Base-by-base conservation (phyloP, 208 protist genomes). In the Acanthamoeba castellanii region DNA sequence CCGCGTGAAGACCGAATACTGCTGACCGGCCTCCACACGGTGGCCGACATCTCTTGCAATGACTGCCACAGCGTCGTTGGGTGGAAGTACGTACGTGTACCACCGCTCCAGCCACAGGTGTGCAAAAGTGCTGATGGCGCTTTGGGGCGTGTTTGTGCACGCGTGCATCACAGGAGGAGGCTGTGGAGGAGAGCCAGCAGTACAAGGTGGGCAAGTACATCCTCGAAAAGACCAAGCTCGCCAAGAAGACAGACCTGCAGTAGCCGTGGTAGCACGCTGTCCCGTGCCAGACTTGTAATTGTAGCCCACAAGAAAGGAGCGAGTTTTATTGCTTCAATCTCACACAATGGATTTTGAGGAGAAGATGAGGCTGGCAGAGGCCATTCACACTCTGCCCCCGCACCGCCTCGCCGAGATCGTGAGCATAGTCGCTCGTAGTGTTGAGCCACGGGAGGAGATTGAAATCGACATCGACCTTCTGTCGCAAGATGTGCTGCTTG, bases 131-230 rank as follows among this genome's bases (percentile, higher is more conserved):
- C 22, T 47, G 16, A 45, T 45, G 20, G n/a, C 7, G 16, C 30
- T 16, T 22, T 52, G 27, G 27, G 7, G 27, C 32, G n/a, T 88
- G 7, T 61, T 88, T 88, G 42, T 88, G 42, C 5, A n/a, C 34
- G 13, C 30, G 30, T 25, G 5, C n/a, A 64, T 30, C 27, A 25
- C 8, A 96, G 95, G 88, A 95, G 66, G 92, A 94, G 59, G 93
- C 95, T 22, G 92, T 95, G 30, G 94, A 95, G 13, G 95, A 96
- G 72, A 87, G 52, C 30, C 94, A 96, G 91, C 94, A 96, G 50
- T 96, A 95, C 85, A 96, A 96, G 82, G 95, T 94, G 52, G 95
- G 95, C 66, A 96, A 96, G 88, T 96, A 93, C 18, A 96, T 96
- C 92, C 90, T 96, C 52, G 95, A 96, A 55, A 96, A 93, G 84